Evolutionary conservation across 148 eudicot species (phyloP).

Genomic region (Cornus florida): DNA sequence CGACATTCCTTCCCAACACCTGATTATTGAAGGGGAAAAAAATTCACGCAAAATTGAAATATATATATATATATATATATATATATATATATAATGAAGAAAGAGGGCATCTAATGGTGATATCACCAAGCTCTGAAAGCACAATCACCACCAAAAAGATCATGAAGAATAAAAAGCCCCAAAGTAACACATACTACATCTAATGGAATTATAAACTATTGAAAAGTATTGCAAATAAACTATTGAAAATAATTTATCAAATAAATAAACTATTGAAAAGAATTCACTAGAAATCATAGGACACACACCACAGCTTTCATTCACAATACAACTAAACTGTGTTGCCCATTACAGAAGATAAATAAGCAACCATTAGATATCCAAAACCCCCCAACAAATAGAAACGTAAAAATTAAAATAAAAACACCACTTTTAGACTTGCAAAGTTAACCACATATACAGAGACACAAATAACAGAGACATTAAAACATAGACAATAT

Average conservation of each 20-base stretch:
- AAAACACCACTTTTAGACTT: not conserved
- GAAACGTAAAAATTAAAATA: not conserved
- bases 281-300: no score
- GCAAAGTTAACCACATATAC: not conserved
- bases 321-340: not conserved
- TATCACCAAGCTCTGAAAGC: not conserved
- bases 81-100: not conserved
- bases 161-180: not conserved
- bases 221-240: no score
- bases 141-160: not conserved
- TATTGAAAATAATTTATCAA: no score
- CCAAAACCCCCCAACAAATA: not conserved
- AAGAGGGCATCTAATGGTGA: not conserved
- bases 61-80: no score
- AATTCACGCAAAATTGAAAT: no score
- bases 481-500: not conserved
- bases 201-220: not conserved
- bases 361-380: slow-evolving; percentile 1
- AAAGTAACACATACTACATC: not conserved
- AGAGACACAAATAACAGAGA: not conserved
- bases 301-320: no score
- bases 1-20: no score
- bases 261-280: no score
- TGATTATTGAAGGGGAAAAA: no score
- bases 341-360: not conserved